Conservation (phyloP, 805 yeast species). For the Yarrowia hollandica region DNA sequence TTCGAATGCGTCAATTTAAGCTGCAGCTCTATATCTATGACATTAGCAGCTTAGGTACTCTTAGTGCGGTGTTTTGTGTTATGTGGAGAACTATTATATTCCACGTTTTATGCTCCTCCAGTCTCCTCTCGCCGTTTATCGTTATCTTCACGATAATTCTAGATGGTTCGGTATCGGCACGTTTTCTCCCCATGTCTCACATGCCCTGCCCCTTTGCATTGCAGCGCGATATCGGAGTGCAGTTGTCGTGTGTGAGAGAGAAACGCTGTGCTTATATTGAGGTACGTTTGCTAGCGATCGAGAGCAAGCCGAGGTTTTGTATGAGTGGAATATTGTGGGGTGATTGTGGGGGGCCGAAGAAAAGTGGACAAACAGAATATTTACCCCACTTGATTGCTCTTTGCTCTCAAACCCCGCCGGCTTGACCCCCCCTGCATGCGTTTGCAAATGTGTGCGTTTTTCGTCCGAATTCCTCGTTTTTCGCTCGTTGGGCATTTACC, state of each 20-base stretch:
- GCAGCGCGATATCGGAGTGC: conserved; percentile 26
- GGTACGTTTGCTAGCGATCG: conserved; percentile 12
- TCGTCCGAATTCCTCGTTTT: no score
- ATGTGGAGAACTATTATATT: no score
- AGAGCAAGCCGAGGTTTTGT: background rate
- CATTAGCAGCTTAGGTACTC: background rate
- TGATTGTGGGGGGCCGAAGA: no score
- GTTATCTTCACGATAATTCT: background rate
- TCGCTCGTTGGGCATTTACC: background rate
- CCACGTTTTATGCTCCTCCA: no score
- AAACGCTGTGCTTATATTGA: background rate
- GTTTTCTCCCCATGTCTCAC: conserved; percentile 7
- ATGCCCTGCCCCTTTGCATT: conserved; percentile 10
- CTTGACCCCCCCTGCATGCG: background rate
- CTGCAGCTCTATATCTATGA: background rate
- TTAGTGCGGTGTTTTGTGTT: no score
- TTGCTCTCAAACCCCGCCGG: background rate
- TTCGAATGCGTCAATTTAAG: background rate
- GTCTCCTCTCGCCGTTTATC: background rate
- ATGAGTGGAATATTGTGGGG: no score
- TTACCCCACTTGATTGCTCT: no score
- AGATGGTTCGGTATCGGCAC: background rate
- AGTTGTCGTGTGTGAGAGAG: conserved; percentile 2
- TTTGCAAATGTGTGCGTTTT: no score
- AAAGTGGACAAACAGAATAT: no score